These are phyloP conservation scores for Plasmodium falciparum DNA, from an alignment of 169 alveolate genomes.

Conservation along the genomic window DNA sequence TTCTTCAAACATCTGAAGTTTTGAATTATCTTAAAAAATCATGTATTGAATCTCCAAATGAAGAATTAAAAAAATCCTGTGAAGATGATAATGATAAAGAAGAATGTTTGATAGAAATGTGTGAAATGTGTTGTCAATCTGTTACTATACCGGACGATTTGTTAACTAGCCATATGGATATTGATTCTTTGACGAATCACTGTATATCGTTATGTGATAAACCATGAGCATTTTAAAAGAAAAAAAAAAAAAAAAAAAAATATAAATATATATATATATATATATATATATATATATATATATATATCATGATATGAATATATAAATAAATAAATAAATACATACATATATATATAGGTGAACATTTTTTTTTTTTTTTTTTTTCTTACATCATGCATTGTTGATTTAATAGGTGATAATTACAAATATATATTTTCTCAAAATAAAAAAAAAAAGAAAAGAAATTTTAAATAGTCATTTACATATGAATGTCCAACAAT, in stretches of 20 bases:
- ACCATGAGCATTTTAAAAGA: background rate
- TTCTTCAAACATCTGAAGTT: conserved; percentile 65
- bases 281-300: background rate
- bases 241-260: background rate
- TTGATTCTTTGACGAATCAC: conserved; percentile 37
- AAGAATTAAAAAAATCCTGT: conserved; percentile 36
- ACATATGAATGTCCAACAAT: no score
- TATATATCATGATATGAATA: conserved; percentile 1
- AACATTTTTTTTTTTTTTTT: no score
- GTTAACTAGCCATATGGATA: conserved; percentile 16
- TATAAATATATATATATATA: background rate
- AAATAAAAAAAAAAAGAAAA: no score
- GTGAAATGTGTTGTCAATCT: conserved; percentile 77
- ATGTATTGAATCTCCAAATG: conserved; percentile 57
- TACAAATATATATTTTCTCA: no score
- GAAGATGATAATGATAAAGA: conserved; percentile 49
- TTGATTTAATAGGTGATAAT: no score
- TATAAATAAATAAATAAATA: background rate
- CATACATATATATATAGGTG: no score
- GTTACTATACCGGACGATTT: conserved; percentile 44
- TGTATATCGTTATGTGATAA: conserved; percentile 57
- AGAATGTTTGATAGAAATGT: conserved; percentile 67
- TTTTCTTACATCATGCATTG: no score
- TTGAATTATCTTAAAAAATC: conserved; percentile 60
- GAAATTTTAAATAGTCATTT: no score